These are phyloP conservation scores for Penstemon barbatus DNA, from an alignment of 257 asterid species.

Conservation along the genomic window DNA sequence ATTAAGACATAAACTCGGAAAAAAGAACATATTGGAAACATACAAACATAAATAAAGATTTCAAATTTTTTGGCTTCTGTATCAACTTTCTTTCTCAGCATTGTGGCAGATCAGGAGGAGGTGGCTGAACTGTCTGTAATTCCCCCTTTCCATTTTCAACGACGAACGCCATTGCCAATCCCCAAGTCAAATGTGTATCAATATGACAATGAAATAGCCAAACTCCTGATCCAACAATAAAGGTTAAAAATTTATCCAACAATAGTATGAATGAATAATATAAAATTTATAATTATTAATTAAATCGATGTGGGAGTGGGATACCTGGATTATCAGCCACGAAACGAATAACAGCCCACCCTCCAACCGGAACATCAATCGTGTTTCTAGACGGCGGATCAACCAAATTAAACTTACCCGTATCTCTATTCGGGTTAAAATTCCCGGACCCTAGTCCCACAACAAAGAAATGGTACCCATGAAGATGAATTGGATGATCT, in stretches of 20 bases:
- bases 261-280: not conserved
- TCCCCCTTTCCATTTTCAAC: slow-evolving; percentile 61
- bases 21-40: slow-evolving; percentile 3
- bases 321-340: slow-evolving; percentile 74
- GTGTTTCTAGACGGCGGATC: slow-evolving; percentile 72
- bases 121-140: slow-evolving; percentile 47
- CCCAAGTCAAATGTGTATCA: slow-evolving; percentile 69
- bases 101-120: slow-evolving; percentile 60
- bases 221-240: slow-evolving; percentile 44
- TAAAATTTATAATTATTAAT: not conserved
- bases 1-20: not conserved
- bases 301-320: not conserved
- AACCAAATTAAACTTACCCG: slow-evolving; percentile 48
- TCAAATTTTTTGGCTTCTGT: not conserved
- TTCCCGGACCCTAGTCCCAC: slow-evolving; percentile 70
- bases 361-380: slow-evolving; percentile 67
- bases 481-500: slow-evolving; percentile 72
- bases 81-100: slow-evolving; percentile 34
- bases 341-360: slow-evolving; percentile 71
- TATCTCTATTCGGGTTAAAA: slow-evolving; percentile 44
- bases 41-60: not conserved
- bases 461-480: slow-evolving; percentile 60
- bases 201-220: slow-evolving; percentile 76
- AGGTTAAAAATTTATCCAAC: not conserved
- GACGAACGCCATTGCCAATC: slow-evolving; percentile 51